phyloP scores from a whole-genome alignment of 495 filamentous ascomycete genomes.

The Sphaerosporella brunnea region DNA sequence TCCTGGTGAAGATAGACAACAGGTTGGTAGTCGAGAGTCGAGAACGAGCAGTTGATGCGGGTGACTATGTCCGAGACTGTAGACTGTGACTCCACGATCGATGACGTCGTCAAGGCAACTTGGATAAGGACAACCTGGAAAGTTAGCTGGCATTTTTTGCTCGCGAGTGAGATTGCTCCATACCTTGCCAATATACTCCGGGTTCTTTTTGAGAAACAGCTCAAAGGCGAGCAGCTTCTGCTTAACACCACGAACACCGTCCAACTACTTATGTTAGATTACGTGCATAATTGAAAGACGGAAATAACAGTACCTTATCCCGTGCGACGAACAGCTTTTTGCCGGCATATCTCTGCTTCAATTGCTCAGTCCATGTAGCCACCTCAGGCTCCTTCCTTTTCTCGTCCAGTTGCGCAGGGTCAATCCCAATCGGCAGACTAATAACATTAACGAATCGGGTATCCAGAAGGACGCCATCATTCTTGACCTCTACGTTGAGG shows the following conservation, averaged over 20 bases:
- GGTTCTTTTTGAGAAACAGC: slow-evolving; percentile 80
- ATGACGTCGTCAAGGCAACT: slow-evolving; percentile 73
- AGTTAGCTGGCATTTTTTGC: slow-evolving; percentile 4
- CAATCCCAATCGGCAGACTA: slow-evolving; percentile 61
- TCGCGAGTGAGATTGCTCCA: background rate
- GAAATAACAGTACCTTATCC: slow-evolving; percentile 47
- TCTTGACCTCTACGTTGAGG: slow-evolving; percentile 68
- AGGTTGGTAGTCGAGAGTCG: slow-evolving; percentile 74
- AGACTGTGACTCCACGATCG: slow-evolving; percentile 68
- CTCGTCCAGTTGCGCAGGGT: slow-evolving; percentile 53
- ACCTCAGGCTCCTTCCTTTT: slow-evolving; percentile 59
- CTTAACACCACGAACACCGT: slow-evolving; percentile 71
- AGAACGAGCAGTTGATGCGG: slow-evolving; percentile 72
- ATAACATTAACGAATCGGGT: slow-evolving; percentile 78
- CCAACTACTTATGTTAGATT: slow-evolving; percentile 33
- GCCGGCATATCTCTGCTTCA: slow-evolving; percentile 59
- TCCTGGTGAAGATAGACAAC: slow-evolving; percentile 92
- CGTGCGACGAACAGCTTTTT: slow-evolving; percentile 81
- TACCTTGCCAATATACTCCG: slow-evolving; percentile 65
- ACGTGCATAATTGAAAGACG: slow-evolving; percentile 3
- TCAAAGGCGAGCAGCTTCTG: slow-evolving; percentile 88
- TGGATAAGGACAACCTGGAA: slow-evolving; percentile 64
- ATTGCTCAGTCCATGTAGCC: slow-evolving; percentile 54
- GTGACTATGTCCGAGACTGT: slow-evolving; percentile 84
- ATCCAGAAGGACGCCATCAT: slow-evolving; percentile 74